These are phyloP conservation scores for Suillus fuscotomentosus DNA, from an alignment of 768 basidiomycete species.

Conservation along the genomic window DNA sequence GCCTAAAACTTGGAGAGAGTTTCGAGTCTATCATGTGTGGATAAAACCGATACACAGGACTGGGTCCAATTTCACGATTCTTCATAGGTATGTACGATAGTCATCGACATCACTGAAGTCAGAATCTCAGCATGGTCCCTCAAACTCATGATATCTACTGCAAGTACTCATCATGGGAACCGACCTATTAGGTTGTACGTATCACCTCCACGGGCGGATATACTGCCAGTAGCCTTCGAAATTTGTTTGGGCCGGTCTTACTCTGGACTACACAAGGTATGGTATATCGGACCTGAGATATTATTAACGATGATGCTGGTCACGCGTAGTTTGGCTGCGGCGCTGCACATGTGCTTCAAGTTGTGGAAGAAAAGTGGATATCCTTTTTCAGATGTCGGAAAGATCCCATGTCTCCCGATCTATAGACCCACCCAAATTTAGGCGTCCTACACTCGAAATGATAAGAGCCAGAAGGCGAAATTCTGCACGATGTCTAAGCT, in stretches of 20 bases:
- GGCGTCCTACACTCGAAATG: neutral
- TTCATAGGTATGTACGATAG: neutral
- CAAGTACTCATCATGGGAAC: neutral
- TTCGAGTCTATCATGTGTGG: neutral
- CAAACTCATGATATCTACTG: neutral
- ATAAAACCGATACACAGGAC: neutral
- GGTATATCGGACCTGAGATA: neutral
- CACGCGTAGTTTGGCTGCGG: neutral
- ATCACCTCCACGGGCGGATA: neutral
- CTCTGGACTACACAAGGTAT: neutral
- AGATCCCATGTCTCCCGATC: too few relatives aligned
- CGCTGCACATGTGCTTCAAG: neutral
- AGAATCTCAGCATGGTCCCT: neutral
- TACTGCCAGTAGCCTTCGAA: neutral
- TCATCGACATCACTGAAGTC: neutral
- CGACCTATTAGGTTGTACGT: neutral
- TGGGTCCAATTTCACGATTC: neutral
- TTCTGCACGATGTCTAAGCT: neutral
- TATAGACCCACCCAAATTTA: neutral
- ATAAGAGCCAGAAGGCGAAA: neutral
- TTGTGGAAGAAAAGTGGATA: neutral
- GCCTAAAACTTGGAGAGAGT: neutral
- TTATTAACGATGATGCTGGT: neutral
- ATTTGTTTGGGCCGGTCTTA: neutral
- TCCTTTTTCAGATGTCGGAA: neutral